Percentiles rank a stretch among this genome's conserved stretches.
phyloP scores from a whole-genome alignment of 176 grass and related monocot genomes.

The Leersia perrieri region DNA sequence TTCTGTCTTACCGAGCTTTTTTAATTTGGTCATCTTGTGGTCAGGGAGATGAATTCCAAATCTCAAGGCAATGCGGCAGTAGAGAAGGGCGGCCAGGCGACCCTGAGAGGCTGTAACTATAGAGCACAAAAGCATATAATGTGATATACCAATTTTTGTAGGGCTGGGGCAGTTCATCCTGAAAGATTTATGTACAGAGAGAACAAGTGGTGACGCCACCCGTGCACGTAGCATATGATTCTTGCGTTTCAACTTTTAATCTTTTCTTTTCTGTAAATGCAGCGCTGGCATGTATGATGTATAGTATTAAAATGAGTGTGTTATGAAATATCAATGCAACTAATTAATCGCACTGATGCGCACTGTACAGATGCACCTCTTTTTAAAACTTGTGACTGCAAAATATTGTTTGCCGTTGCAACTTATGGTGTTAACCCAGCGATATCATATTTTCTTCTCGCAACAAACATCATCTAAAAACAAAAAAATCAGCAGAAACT shows the following conservation, averaged over 20 bases:
- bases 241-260: background rate
- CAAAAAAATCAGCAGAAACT: too few species aligned
- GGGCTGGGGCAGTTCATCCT: background rate
- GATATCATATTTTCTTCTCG: background rate
- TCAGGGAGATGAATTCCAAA: background rate
- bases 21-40: background rate
- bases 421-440: background rate
- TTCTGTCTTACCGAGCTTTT: background rate
- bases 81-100: background rate
- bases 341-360: background rate
- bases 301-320: too few species aligned
- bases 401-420: background rate
- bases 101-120: background rate
- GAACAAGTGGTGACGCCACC: background rate
- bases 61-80: background rate
- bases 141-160: background rate
- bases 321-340: background rate
- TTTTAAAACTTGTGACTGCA: too few species aligned
- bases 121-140: background rate
- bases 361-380: too few species aligned
- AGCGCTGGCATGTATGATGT: constrained; percentile 11
- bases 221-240: background rate
- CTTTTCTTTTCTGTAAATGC: background rate
- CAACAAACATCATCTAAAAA: background rate
- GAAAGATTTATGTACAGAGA: constrained; percentile 8